Evolutionary conservation across 371 early-diverging fungal genomes (phyloP).

Genomic region (Rhizomucor pusillus): DNA sequence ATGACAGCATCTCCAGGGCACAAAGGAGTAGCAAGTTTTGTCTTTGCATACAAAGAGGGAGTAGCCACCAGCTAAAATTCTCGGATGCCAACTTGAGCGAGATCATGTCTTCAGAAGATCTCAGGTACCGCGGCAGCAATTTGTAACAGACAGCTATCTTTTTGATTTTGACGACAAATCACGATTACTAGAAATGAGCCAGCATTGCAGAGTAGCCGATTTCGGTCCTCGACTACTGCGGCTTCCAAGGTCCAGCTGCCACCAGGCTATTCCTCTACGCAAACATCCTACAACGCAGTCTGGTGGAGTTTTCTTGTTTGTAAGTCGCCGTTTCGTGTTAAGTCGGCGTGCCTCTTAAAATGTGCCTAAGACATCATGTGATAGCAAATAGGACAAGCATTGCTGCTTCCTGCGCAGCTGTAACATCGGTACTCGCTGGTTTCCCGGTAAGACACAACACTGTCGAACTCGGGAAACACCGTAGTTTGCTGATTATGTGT

Average conservation of each 20-base stretch:
- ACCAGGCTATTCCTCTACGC: background rate
- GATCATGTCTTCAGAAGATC: slow-evolving; percentile 15
- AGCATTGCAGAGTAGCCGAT: background rate
- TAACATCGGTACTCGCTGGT: slow-evolving; percentile 56
- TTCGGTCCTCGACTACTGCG: slow-evolving; percentile 7
- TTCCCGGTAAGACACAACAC: slow-evolving; percentile 49
- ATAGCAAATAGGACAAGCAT: slow-evolving; percentile 57
- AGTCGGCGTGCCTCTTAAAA: too few species aligned
- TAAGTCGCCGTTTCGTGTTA: slow-evolving; percentile 1
- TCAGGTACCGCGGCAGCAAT: slow-evolving; percentile 6
- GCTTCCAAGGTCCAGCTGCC: too few species aligned
- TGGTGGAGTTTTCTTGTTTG: slow-evolving; percentile 9
- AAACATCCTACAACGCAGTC: slow-evolving; percentile 1
- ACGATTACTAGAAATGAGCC: background rate
- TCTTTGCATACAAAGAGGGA: too few species aligned
- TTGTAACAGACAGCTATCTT: background rate
- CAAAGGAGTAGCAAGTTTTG: too few species aligned
- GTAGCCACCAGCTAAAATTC: too few species aligned
- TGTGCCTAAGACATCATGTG: background rate
- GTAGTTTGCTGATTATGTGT: background rate
- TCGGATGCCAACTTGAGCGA: too few species aligned
- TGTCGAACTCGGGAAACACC: background rate
- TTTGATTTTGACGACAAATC: slow-evolving; percentile 2
- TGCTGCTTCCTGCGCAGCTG: slow-evolving; percentile 65
- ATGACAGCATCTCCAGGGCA: too few species aligned